phyloP scores from a whole-genome alignment of 2,329 filamentous ascomycete genomes.

The Diplocarpon mali region DNA sequence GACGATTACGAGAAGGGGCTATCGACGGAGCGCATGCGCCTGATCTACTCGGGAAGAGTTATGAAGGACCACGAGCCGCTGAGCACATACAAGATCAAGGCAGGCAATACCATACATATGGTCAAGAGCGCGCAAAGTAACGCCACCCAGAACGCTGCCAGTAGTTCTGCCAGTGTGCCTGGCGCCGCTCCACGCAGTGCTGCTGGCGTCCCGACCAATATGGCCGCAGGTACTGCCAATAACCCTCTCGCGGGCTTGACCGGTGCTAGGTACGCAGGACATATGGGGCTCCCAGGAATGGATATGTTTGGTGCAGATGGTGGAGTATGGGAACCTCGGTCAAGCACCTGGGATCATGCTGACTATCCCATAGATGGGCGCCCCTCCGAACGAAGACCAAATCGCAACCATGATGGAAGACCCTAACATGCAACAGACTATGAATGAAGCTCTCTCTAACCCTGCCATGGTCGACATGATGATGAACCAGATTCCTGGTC shows the following conservation, averaged over 20 bases:
- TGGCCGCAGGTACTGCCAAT: constrained; percentile 73
- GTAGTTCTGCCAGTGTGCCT: constrained; percentile 29
- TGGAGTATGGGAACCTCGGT: constrained; percentile 54
- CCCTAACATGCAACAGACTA: constrained; percentile 71
- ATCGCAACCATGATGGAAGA: constrained; percentile 80
- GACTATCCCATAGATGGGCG: constrained; percentile 61
- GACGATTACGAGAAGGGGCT: constrained; percentile 71
- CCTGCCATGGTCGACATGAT: constrained; percentile 91
- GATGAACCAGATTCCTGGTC: constrained; percentile 81
- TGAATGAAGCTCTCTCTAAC: constrained; percentile 94
- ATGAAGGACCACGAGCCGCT: constrained; percentile 90
- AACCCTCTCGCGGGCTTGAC: constrained; percentile 86
- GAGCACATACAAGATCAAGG: constrained; percentile 84
- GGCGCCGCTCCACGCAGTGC: constrained; percentile 36
- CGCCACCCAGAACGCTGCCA: constrained; percentile 36
- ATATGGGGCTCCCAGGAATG: constrained; percentile 75
- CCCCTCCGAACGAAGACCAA: constrained; percentile 69
- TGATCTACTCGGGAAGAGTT: constrained; percentile 95
- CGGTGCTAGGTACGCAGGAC: constrained; percentile 85
- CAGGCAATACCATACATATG: constrained; percentile 89
- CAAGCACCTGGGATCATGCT: constrained; percentile 10
- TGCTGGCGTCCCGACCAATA: constrained; percentile 59
- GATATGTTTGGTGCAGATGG: constrained; percentile 91
- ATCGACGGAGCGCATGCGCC: constrained; percentile 75
- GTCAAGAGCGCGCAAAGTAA: constrained; percentile 87